Base-by-base conservation (phyloP, 2,329 filamentous ascomycete species). In the Leptodontidium sp. region DNA sequence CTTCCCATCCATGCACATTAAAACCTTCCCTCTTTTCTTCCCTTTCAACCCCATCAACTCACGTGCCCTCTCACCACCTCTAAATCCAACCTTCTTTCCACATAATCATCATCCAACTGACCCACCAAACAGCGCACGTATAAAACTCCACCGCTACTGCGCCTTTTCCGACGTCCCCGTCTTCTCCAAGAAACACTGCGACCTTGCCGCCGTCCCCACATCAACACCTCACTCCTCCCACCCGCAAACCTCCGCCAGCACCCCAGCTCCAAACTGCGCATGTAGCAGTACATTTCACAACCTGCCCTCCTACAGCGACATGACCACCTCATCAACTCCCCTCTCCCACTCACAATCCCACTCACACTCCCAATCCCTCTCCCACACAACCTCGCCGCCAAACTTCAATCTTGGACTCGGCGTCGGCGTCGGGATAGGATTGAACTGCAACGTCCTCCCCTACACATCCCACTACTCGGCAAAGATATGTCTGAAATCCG, bases 91-190 rank as follows among this genome's bases (percentile, higher is more conserved):
- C 7, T 11, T 12, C 15, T 21, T n/a, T 15, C 35, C 29, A 40
- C 2, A 24, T 26, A 26, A n/a, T 1, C 9, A 24, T 1, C n/a
- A 50, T 15, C 11, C 35, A 15, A 26, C 64, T 66, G 17, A 61
- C 45, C 49, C 5, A 3, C n/a, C 24, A 29, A 45, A 43, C 29
- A 85, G 84, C 74, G 84, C 84, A 12, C 78, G 84, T 15, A 85
- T 85, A 70, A 86, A 86, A 71, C 73, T 85, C 2, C 84, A 86
- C 70, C 81, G 84, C 1, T 86, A 85, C 73, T 82, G 80, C 69
- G 84, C 84, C 9, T 86, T 86, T 74, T 82, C 80, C 55, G 84
- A 86, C 70, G 76, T 82, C 6, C 84, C 84, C 2, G 79, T 86
- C 24, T 86, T 86, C 73, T 78, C 80, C 0, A 79, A 80, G 35